Evolutionary conservation across 2,329 filamentous ascomycete genomes (phyloP), one percentile per base, ranked within the genome.

Genomic region (Colletotrichum cuscutae): DNA sequence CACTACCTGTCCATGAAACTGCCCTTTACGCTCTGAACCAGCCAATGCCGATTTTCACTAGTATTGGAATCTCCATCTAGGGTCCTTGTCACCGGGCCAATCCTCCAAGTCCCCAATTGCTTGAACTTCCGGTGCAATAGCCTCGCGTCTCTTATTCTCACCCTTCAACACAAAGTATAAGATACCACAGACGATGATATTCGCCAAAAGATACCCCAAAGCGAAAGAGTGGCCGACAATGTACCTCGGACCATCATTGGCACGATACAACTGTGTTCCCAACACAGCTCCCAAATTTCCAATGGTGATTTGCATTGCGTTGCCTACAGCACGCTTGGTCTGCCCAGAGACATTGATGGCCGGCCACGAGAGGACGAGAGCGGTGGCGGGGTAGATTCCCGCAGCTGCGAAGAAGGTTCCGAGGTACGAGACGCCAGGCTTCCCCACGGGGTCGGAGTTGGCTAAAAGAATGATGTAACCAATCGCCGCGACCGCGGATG

Each of bases 321-420:
- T 93, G 2, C 89, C 90, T 4, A 91, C 89, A 1, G 90, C 90
- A 1, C 92, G 86, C 80, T 94, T 94, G 0, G 91, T 93, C 80
- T 93, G 91, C 0, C 91, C 91, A 0, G 90, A 91, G 0, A 94
- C 90, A 71, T 94, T 94, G 79, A 92, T 93, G 1, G 92, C 91
- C 0, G 91, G 90, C 92, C 92, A 94, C 1, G 89, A 90, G 0
- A 94, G 83, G 0, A 90, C 88, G 2, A 93, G 86, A 0, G 91
- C 90, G 0, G 86, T 88, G 0, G 89, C 88, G 0, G 91, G 91
- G 77, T 93, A 94, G 75, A 94, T 93, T 0, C 92, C 92, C 0
- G 87, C 90, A 0, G 90, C 89, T 0, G 90, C 89, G 74, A 93
- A 89, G 77, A 92, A 89, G 0, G 89, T 91, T 3, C 90, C 90